These are phyloP conservation scores for Tylopilus felleus DNA, from an alignment of 768 basidiomycete genomes.

Conservation along the genomic window DNA sequence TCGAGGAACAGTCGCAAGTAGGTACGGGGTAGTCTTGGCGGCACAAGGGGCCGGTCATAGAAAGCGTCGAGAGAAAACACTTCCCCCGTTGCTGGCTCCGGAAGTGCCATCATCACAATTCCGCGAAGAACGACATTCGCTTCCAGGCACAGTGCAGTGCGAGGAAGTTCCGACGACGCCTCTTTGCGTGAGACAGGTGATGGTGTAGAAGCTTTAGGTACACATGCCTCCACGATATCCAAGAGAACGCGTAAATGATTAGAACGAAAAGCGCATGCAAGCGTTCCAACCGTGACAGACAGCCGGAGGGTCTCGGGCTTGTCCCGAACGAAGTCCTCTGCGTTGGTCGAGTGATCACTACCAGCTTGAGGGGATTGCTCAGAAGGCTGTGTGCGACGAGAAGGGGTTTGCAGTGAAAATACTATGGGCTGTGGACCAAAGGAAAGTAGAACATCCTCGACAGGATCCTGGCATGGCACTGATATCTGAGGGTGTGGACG, in stretches of 20 bases:
- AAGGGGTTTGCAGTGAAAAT: constrained; percentile 50
- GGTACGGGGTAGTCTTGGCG: constrained; percentile 46
- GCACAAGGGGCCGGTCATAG: constrained; percentile 58
- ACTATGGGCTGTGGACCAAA: constrained; percentile 62
- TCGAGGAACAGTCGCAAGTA: constrained; percentile 58
- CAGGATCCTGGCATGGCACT: constrained; percentile 7
- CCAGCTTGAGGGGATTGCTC: not conserved
- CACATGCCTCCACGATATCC: constrained; percentile 37
- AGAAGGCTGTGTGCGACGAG: constrained; percentile 19
- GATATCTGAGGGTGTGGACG: constrained; percentile 6
- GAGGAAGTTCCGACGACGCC: constrained; percentile 14
- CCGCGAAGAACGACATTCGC: constrained; percentile 39
- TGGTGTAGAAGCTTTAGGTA: constrained; percentile 20
- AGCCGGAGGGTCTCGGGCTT: constrained; percentile 31
- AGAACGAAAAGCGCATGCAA: constrained; percentile 56
- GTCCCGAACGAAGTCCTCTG: constrained; percentile 6
- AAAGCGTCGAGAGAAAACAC: constrained; percentile 34
- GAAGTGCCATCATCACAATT: constrained; percentile 47
- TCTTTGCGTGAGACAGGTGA: constrained; percentile 12
- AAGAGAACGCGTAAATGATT: constrained; percentile 53
- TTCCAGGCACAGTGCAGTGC: constrained; percentile 32
- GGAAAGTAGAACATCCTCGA: constrained; percentile 53
- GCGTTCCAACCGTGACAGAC: constrained; percentile 43
- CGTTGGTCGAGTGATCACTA: constrained; percentile 1
- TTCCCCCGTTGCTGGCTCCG: constrained; percentile 19